A percentile compares a stretch with the other conserved stretches of the same genome.
These are phyloP conservation scores for Pythium scleroteichum DNA, from an alignment of 352 stramenopile genomes.

Conservation along the genomic window DNA sequence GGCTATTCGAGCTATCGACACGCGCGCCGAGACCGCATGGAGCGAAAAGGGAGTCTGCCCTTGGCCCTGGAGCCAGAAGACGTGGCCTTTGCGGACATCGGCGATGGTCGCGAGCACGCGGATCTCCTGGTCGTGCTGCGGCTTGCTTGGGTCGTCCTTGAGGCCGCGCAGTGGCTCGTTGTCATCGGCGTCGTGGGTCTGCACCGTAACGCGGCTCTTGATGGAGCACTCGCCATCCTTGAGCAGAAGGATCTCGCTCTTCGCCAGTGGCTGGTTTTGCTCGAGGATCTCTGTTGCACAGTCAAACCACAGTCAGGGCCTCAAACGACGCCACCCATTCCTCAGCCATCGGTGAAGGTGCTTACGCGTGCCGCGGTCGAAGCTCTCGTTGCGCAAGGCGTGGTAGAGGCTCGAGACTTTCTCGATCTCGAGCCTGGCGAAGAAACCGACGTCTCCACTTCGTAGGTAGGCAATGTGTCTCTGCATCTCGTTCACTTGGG, in stretches of 20 bases:
- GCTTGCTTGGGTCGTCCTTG: neutral
- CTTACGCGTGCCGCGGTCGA: constrained; percentile 47
- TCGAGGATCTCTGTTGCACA: constrained; percentile 42
- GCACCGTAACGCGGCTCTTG: constrained; percentile 20
- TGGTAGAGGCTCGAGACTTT: constrained; percentile 60
- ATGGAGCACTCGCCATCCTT: constrained; percentile 59
- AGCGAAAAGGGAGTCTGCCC: constrained; percentile 37
- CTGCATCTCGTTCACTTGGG: constrained; percentile 30
- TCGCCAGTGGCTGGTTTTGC: constrained; percentile 23
- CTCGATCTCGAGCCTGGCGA: constrained; percentile 52
- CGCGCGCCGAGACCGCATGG: constrained; percentile 45
- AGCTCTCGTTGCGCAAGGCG: constrained; percentile 44
- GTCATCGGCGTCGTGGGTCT: neutral
- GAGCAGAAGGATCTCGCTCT: constrained; percentile 43
- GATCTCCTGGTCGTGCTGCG: constrained; percentile 13
- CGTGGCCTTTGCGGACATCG: constrained; percentile 48
- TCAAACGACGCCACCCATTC: neutral
- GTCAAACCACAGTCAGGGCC: neutral
- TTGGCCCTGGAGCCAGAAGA: constrained; percentile 53
- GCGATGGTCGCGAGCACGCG: constrained; percentile 52
- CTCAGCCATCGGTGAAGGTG: neutral
- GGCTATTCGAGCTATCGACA: constrained; percentile 44
- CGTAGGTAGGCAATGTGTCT: constrained; percentile 54
- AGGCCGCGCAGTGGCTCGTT: neutral
- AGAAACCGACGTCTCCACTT: constrained; percentile 34